Percentiles rank a stretch among this genome's conserved stretches.
These are phyloP conservation scores for Aspergillus costaricaensis DNA, from an alignment of 2,329 filamentous ascomycete species.

Conservation along the genomic window DNA sequence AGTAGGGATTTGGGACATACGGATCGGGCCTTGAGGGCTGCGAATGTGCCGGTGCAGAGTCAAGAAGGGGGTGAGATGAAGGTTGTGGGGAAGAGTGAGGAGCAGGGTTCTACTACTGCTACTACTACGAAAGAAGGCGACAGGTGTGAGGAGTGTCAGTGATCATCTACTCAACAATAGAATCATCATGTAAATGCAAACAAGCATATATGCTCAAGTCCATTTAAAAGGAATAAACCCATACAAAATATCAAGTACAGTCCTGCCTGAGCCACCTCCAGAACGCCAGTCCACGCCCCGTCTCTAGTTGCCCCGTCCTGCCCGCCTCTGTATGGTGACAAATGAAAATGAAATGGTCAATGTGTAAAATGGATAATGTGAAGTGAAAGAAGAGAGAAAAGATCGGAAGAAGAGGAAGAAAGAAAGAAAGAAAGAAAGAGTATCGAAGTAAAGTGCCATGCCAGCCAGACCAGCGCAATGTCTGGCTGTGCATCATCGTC, in stretches of 20 bases:
- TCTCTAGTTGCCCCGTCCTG: slow-evolving; percentile 18
- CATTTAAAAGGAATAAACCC: background rate
- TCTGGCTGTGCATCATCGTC: background rate
- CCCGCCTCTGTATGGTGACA: slow-evolving; percentile 10
- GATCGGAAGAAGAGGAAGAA: slow-evolving; percentile 11
- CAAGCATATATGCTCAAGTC: slow-evolving; percentile 4
- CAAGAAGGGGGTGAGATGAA: slow-evolving; percentile 15
- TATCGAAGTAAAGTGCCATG: slow-evolving; percentile 6
- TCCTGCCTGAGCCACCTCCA: slow-evolving; percentile 8
- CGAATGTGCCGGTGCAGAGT: slow-evolving; percentile 1
- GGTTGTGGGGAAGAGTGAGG: slow-evolving; percentile 40
- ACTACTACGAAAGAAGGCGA: slow-evolving; percentile 6
- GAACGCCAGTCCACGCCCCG: slow-evolving; percentile 21
- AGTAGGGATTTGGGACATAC: slow-evolving; percentile 78
- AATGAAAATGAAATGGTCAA: background rate
- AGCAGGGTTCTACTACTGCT: background rate
- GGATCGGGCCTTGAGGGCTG: slow-evolving; percentile 54
- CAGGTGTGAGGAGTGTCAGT: slow-evolving; percentile 33
- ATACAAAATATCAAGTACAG: slow-evolving; percentile 2
- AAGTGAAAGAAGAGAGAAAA: slow-evolving; percentile 2
- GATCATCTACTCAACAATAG: slow-evolving; percentile 12
- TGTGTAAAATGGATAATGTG: background rate
- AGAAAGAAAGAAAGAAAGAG: background rate
- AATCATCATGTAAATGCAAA: slow-evolving; percentile 5
- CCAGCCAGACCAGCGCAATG: background rate